These are phyloP conservation scores for Orychophragmus violaceus DNA, from an alignment of 345 rosid genomes.

Conservation along the genomic window DNA sequence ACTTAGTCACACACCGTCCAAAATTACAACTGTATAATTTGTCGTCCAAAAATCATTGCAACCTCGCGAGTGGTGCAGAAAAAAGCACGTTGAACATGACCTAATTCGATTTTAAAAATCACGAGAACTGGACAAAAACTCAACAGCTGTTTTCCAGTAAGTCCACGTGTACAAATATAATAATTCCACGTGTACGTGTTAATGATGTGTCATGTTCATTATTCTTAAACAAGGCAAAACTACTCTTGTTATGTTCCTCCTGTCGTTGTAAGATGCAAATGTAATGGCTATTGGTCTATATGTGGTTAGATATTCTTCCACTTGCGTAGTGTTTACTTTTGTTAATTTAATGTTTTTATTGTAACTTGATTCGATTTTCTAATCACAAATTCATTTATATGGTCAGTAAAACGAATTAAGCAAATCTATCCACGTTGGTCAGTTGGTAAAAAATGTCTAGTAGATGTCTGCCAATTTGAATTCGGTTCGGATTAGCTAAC, in stretches of 20 bases:
- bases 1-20: slow-evolving; percentile 19
- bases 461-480: too few species aligned
- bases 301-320: slow-evolving; percentile 18
- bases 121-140: background rate
- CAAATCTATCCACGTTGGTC: too few species aligned
- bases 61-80: slow-evolving; percentile 18
- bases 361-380: too few species aligned
- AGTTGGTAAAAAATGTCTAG: too few species aligned
- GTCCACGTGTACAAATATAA: background rate
- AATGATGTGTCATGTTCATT: slow-evolving; percentile 7
- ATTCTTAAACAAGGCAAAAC: slow-evolving; percentile 16
- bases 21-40: slow-evolving; percentile 5
- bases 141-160: slow-evolving; percentile 20
- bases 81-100: slow-evolving; percentile 30
- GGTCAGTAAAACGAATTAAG: too few species aligned
- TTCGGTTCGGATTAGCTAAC: too few species aligned
- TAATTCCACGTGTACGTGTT: background rate
- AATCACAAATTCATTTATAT: too few species aligned
- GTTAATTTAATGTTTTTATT: too few species aligned
- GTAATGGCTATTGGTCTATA: slow-evolving; percentile 4
- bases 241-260: slow-evolving; percentile 9
- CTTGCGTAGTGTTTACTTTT: too few species aligned
- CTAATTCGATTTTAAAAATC: background rate
- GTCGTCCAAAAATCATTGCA: slow-evolving; percentile 18
- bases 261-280: slow-evolving; percentile 9